phyloP scores from a whole-genome alignment of 2,329 filamentous ascomycete species.

The Epichloe gansuensis region DNA sequence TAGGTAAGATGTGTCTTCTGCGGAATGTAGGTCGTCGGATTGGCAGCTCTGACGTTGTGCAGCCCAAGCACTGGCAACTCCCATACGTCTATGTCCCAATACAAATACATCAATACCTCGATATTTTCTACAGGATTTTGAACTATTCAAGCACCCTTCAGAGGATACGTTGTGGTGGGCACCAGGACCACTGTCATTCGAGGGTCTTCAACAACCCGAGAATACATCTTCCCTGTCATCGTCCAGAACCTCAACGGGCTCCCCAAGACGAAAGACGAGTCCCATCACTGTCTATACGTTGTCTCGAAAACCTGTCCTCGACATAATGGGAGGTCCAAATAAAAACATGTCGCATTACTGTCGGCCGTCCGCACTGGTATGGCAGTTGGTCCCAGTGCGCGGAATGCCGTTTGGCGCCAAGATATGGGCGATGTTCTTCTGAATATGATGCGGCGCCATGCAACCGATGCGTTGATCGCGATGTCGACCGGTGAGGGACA shows the following conservation, averaged over 20 bases:
- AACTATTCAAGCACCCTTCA: slow-evolving; percentile 41
- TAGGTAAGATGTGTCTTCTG: slow-evolving; percentile 36
- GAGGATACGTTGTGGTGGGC: slow-evolving; percentile 43
- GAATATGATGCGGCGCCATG: slow-evolving; percentile 33
- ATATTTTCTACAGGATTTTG: slow-evolving; percentile 53
- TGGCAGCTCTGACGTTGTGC: slow-evolving; percentile 8
- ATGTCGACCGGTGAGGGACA: slow-evolving; percentile 6
- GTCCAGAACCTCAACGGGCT: neutral
- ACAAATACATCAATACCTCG: slow-evolving; percentile 39
- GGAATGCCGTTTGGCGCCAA: slow-evolving; percentile 22
- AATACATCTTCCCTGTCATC: neutral
- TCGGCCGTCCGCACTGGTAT: slow-evolving; percentile 16
- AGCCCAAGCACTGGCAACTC: slow-evolving; percentile 52
- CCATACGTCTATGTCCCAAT: slow-evolving; percentile 42
- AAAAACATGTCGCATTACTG: slow-evolving; percentile 11
- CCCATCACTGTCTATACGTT: slow-evolving; percentile 18
- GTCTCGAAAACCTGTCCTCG: slow-evolving; percentile 18
- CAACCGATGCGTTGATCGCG: slow-evolving; percentile 31
- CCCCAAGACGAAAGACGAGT: slow-evolving; percentile 2
- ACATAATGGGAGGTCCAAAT: slow-evolving; percentile 11
- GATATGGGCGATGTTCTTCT: slow-evolving; percentile 47
- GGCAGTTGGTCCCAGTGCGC: slow-evolving; percentile 7
- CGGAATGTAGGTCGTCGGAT: neutral
- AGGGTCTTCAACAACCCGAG: slow-evolving; percentile 12
- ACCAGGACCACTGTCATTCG: slow-evolving; percentile 30